These are phyloP conservation scores for Nicotiana knightiana DNA, from an alignment of 257 asterid genomes.

Conservation along the genomic window DNA sequence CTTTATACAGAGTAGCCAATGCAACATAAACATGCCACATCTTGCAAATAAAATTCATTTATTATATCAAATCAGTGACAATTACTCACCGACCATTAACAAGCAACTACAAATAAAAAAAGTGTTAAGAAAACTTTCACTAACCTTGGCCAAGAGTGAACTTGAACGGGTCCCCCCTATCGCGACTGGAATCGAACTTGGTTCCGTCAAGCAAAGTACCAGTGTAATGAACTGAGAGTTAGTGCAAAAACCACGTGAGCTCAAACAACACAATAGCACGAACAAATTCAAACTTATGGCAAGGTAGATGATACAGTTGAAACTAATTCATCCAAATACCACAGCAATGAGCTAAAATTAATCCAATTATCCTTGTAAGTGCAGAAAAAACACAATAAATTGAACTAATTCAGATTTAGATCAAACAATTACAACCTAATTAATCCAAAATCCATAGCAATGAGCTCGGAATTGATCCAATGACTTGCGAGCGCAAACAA, in stretches of 20 bases:
- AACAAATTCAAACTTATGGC: background rate
- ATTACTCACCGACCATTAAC: background rate
- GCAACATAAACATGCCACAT: background rate
- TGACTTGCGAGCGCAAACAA: background rate
- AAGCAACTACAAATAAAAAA: too few relatives aligned
- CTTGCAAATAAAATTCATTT: background rate
- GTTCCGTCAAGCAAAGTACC: conserved; percentile 70
- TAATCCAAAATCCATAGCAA: background rate
- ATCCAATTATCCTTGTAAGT: too few relatives aligned
- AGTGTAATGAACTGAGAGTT: conserved; percentile 53
- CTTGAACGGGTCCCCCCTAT: conserved; percentile 47
- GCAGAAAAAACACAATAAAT: background rate
- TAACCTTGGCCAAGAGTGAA: conserved; percentile 77
- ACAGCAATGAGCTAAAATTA: too few relatives aligned
- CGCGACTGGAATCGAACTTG: conserved; percentile 73
- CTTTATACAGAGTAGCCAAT: background rate
- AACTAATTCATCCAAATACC: too few relatives aligned
- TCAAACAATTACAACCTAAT: background rate
- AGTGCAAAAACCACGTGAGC: background rate
- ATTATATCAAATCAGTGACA: background rate
- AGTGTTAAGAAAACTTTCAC: background rate
- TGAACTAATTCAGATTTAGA: background rate
- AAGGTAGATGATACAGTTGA: background rate
- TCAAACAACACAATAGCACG: background rate
- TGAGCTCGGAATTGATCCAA: background rate